Evolutionary conservation across 108 stramenopile species (phyloP).

Genomic region (Pseudonitzschia multiseries): DNA sequence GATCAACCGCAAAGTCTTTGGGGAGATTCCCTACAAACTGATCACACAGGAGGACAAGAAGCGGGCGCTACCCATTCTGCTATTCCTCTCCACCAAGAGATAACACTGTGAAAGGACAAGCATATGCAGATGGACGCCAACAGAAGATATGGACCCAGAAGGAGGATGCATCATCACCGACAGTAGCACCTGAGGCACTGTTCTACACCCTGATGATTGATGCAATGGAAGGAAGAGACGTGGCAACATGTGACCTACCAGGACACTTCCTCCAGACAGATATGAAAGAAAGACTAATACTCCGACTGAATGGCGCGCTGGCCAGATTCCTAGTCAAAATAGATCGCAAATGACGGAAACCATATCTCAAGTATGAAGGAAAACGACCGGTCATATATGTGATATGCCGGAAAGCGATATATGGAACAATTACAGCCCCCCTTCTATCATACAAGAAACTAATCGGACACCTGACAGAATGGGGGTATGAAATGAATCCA

Average conservation of each 20-base stretch:
- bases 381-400: too few species aligned
- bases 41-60: constrained; percentile 22
- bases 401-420: too few species aligned
- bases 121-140: too few species aligned
- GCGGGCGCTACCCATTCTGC: constrained; percentile 22
- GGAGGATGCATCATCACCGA: too few species aligned
- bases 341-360: neutral
- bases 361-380: neutral
- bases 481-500: too few species aligned
- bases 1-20: constrained; percentile 29
- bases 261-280: neutral
- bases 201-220: too few species aligned
- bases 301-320: neutral
- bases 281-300: neutral
- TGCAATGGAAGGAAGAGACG: too few species aligned
- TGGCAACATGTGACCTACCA: neutral
- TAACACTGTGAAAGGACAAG: neutral
- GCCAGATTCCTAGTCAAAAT: neutral
- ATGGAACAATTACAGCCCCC: neutral
- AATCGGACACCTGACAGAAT: too few species aligned
- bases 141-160: too few species aligned
- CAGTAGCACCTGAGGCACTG: too few species aligned
- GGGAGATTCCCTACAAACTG: constrained; percentile 18
- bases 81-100: constrained; percentile 41
- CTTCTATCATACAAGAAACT: too few species aligned